Evolutionary conservation across 2,329 filamentous ascomycete genomes (phyloP).

Genomic region (Venturia nashicola): DNA sequence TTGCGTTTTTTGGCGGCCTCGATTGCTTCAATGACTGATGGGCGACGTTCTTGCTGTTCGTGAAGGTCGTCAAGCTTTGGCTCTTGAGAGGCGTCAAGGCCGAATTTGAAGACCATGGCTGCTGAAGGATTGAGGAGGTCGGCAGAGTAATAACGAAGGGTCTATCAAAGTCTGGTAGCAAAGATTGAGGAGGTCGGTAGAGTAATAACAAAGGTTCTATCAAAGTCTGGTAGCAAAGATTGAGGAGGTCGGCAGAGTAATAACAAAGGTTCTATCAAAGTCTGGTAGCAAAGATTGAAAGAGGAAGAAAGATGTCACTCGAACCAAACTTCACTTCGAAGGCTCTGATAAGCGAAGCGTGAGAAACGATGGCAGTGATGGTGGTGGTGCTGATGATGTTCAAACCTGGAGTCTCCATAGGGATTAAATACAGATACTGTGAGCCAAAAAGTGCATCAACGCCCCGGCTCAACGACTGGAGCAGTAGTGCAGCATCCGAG

Average conservation of each 20-base stretch:
- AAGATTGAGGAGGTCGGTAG: neutral
- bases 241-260: neutral
- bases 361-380: neutral
- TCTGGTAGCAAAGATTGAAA: neutral
- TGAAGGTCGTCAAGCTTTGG: slow-evolving; percentile 24
- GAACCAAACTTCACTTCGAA: neutral
- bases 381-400: neutral
- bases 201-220: neutral
- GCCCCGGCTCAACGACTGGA: neutral
- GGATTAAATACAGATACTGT: neutral
- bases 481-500: neutral
- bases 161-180: neutral
- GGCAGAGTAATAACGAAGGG: neutral
- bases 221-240: neutral
- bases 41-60: slow-evolving; percentile 23
- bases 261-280: neutral
- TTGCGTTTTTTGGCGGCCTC: slow-evolving; percentile 21
- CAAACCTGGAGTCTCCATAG: neutral
- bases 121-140: neutral
- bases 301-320: neutral
- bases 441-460: no score
- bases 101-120: slow-evolving; percentile 12
- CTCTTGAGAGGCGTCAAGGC: slow-evolving; percentile 19
- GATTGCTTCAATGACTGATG: slow-evolving; percentile 22
- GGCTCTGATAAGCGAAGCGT: neutral